Conservation (phyloP, 495 filamentous ascomycete genomes). For the Neurospora discreta region DNA sequence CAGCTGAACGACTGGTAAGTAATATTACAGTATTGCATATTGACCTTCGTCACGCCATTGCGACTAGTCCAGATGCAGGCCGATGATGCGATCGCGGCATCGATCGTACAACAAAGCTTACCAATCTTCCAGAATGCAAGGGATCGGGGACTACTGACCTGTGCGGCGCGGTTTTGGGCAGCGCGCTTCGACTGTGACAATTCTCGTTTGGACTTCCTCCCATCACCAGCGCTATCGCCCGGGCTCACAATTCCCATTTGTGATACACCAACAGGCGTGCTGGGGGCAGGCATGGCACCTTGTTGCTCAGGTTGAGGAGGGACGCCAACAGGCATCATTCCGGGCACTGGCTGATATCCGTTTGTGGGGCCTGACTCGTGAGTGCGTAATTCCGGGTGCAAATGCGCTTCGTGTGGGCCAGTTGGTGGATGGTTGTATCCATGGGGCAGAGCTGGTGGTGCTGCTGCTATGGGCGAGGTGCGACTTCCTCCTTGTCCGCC, state of each 20-base stretch:
- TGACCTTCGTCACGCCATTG: background rate
- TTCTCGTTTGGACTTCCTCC: slow-evolving; percentile 60
- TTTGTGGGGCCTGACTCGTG: slow-evolving; percentile 13
- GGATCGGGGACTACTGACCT: slow-evolving; percentile 46
- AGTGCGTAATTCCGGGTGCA: slow-evolving; percentile 22
- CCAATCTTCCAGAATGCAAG: background rate
- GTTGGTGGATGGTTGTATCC: slow-evolving; percentile 20
- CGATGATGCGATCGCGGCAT: background rate
- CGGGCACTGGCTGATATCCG: slow-evolving; percentile 14
- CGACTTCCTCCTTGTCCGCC: slow-evolving; percentile 8
- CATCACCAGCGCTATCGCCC: slow-evolving; percentile 26
- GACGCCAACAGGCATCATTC: slow-evolving; percentile 23
- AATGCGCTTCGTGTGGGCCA: slow-evolving; percentile 16
- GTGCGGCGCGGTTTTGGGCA: slow-evolving; percentile 91
- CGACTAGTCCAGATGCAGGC: background rate
- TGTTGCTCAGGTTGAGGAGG: slow-evolving; percentile 14
- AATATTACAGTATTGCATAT: background rate
- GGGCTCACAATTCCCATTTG: slow-evolving; percentile 2
- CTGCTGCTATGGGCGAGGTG: slow-evolving; percentile 9
- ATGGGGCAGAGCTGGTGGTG: slow-evolving; percentile 16
- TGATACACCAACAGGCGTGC: slow-evolving; percentile 2
- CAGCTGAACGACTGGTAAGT: background rate
- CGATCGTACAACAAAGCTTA: background rate
- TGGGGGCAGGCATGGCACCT: slow-evolving; percentile 13
- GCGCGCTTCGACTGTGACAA: slow-evolving; percentile 90